Conservation (phyloP, 345 rosid species). For the Hibiscus trionum region DNA sequence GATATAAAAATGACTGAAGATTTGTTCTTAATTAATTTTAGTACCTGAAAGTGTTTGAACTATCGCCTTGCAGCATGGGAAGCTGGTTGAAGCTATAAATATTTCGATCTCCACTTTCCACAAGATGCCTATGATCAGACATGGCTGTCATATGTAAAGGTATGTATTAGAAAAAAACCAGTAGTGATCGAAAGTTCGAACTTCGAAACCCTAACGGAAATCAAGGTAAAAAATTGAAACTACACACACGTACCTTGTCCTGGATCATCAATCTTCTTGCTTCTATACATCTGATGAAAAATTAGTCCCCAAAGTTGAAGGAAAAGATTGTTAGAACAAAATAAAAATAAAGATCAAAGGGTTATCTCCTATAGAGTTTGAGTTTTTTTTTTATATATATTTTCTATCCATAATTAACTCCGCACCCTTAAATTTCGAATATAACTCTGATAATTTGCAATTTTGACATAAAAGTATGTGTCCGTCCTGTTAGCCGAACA, state of each 20-base stretch:
- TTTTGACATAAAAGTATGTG: no score
- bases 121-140: slow-evolving; percentile 47
- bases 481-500: no score
- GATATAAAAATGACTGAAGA: no score
- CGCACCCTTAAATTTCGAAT: no score
- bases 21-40: neutral
- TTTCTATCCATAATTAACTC: no score
- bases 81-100: slow-evolving; percentile 71
- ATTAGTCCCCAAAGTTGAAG: neutral
- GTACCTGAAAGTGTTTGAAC: slow-evolving; percentile 48
- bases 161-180: no score
- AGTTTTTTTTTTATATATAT: no score
- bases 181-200: no score
- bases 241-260: slow-evolving; percentile 45
- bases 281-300: slow-evolving; percentile 63
- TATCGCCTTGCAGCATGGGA: slow-evolving; percentile 58
- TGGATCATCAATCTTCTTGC: slow-evolving; percentile 64
- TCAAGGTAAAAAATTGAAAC: neutral
- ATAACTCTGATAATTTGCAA: no score
- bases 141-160: slow-evolving; percentile 31
- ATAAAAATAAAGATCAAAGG: no score
- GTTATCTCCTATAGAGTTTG: no score
- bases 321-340: neutral
- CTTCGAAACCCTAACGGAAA: slow-evolving; percentile 17
- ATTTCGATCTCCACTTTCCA: slow-evolving; percentile 56